phyloP scores from a whole-genome alignment of 345 rosid genomes.

The Euphorbia lathyris region DNA sequence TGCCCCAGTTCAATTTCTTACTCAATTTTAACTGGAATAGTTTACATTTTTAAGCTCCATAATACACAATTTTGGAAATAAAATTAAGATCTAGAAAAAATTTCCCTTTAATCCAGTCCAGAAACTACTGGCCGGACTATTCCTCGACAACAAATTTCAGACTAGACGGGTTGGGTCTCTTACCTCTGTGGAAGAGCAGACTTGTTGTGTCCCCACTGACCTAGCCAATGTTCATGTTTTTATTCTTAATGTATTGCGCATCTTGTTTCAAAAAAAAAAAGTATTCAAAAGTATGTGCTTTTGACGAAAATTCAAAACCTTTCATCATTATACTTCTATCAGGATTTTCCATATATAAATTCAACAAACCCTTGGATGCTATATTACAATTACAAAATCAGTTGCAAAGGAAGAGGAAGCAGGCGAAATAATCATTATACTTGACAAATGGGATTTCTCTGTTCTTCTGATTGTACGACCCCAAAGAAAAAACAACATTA shows the following conservation, averaged over 20 bases:
- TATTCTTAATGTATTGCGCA: no score
- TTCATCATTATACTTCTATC: not conserved
- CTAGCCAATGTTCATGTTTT: no score
- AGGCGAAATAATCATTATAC: not conserved
- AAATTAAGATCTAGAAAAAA: no score
- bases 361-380: not conserved
- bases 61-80: not conserved
- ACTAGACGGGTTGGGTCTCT: no score
- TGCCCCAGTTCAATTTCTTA: not conserved
- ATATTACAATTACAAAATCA: not conserved
- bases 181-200: no score
- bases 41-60: not conserved
- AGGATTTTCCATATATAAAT: not conserved
- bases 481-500: not conserved
- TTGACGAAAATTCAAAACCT: not conserved
- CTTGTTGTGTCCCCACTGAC: no score
- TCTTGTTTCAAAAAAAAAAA: no score
- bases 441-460: not conserved
- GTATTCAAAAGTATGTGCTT: no score
- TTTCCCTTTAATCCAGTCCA: no score
- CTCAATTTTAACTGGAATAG: not conserved
- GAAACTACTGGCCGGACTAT: no score
- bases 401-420: not conserved
- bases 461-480: not conserved
- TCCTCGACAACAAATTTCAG: no score